Conservation (phyloP, 2,329 filamentous ascomycete species). For the Sclerotinia minor region DNA sequence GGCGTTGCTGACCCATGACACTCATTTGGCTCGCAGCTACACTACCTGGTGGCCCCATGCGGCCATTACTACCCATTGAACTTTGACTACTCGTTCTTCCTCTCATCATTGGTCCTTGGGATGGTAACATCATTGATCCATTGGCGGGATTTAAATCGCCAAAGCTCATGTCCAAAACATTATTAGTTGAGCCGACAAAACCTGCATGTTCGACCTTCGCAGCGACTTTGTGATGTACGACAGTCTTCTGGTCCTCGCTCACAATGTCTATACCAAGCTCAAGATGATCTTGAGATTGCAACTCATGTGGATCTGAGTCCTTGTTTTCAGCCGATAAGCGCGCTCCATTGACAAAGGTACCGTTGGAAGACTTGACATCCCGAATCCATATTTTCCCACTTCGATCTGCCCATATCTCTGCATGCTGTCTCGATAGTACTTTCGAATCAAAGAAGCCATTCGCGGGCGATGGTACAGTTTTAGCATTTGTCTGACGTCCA, state of each 20-base stretch:
- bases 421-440: constrained; percentile 92
- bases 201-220: constrained; percentile 96
- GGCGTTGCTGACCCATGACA: constrained; percentile 67
- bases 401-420: constrained; percentile 89
- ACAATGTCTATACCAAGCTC: constrained; percentile 98
- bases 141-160: constrained; percentile 85
- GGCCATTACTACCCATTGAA: constrained; percentile 62
- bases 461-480: constrained; percentile 83
- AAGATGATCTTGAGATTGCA: constrained; percentile 86
- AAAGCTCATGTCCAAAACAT: constrained; percentile 85
- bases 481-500: constrained; percentile 94
- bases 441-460: constrained; percentile 99
- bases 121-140: constrained; percentile 65
- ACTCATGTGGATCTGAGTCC: constrained; percentile 92
- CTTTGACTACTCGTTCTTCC: constrained; percentile 68
- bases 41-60: constrained; percentile 55
- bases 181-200: constrained; percentile 71
- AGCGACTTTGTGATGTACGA: constrained; percentile 97
- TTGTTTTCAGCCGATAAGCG: constrained; percentile 90
- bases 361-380: constrained; percentile 97
- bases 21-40: constrained; percentile 55
- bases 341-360: constrained; percentile 93
- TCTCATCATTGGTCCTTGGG: constrained; percentile 67
- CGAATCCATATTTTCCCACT: constrained; percentile 90
- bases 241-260: constrained; percentile 96